Evolutionary conservation across 2,329 filamentous ascomycete species (phyloP).

Genomic region (Colletotrichum lentis): DNA sequence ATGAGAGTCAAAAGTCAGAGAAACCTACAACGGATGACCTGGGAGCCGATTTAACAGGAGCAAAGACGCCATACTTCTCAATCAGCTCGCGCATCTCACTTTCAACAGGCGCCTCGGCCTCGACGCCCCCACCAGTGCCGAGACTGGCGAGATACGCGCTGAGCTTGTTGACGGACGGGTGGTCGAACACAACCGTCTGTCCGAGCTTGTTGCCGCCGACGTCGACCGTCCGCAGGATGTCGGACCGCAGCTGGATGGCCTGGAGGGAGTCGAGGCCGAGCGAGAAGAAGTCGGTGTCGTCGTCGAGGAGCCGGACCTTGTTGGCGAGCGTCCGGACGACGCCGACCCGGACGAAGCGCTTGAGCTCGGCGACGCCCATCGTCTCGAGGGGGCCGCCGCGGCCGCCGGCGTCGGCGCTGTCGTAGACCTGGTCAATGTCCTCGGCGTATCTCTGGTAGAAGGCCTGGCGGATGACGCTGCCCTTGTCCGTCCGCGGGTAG

Average conservation of each 20-base stretch:
- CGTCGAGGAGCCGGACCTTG: constrained; percentile 41
- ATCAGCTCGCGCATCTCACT: constrained; percentile 43
- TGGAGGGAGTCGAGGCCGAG: constrained; percentile 67
- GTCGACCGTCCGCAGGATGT: constrained; percentile 61
- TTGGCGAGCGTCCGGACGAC: constrained; percentile 42
- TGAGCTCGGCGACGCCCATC: constrained; percentile 44
- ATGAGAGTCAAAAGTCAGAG: no score
- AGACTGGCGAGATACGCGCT: constrained; percentile 55
- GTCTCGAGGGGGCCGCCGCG: constrained; percentile 36
- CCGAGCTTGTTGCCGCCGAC: constrained; percentile 56
- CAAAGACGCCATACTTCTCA: constrained; percentile 39
- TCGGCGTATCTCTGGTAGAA: constrained; percentile 36
- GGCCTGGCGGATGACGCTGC: constrained; percentile 46
- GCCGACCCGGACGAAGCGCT: constrained; percentile 46
- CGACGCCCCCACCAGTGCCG: constrained; percentile 47
- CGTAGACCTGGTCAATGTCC: constrained; percentile 44
- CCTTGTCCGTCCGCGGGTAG: constrained; percentile 52
- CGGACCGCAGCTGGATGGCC: constrained; percentile 62
- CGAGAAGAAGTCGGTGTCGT: constrained; percentile 65
- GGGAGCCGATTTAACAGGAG: background rate
- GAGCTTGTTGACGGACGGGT: constrained; percentile 58
- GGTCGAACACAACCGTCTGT: constrained; percentile 68
- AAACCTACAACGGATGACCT: constrained; percentile 19
- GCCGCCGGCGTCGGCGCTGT: constrained; percentile 41
- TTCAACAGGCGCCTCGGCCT: constrained; percentile 43